Percentiles rank a stretch among this genome's conserved stretches.
phyloP scores from a whole-genome alignment of 805 yeast genomes.

The Candida vaughaniae region DNA sequence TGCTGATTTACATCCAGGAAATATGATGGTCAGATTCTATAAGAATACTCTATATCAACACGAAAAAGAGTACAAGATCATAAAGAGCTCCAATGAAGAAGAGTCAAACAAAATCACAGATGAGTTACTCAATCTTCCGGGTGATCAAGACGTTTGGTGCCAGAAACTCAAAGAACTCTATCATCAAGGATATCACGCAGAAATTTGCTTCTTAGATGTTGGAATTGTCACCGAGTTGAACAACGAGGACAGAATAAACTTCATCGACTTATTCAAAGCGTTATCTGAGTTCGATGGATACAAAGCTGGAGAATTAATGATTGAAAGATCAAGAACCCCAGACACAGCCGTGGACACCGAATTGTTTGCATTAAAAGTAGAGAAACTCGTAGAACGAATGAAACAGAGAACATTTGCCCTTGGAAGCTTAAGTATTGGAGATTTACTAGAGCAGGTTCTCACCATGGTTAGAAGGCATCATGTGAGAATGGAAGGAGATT shows the following conservation, averaged over 20 bases:
- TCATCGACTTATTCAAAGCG: constrained; percentile 85
- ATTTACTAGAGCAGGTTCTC: constrained; percentile 79
- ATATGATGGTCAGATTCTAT: constrained; percentile 74
- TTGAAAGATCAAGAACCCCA: constrained; percentile 92
- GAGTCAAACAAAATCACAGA: constrained; percentile 48
- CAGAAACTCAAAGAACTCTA: constrained; percentile 44
- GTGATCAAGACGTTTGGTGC: constrained; percentile 44
- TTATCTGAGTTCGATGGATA: constrained; percentile 92
- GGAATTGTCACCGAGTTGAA: constrained; percentile 92
- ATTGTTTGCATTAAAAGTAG: constrained; percentile 83
- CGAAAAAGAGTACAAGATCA: constrained; percentile 41
- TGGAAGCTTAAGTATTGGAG: constrained; percentile 91
- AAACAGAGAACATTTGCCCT: constrained; percentile 87
- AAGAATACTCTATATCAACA: constrained; percentile 46
- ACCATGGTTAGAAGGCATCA: constrained; percentile 92
- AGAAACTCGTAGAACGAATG: constrained; percentile 74
- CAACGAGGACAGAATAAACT: constrained; percentile 73
- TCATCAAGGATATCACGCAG: constrained; percentile 69
- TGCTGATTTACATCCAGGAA: constrained; percentile 97
- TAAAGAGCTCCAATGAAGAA: constrained; percentile 41
- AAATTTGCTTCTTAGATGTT: constrained; percentile 86
- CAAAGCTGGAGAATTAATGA: constrained; percentile 92
- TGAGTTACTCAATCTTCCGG: constrained; percentile 34
- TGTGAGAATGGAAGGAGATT: constrained; percentile 97
- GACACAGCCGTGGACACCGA: constrained; percentile 85